A percentile compares a stretch with the other conserved stretches of the same genome.
These are phyloP conservation scores for Verticillium nonalfalfae DNA, from an alignment of 2,329 filamentous ascomycete species.

Conservation along the genomic window DNA sequence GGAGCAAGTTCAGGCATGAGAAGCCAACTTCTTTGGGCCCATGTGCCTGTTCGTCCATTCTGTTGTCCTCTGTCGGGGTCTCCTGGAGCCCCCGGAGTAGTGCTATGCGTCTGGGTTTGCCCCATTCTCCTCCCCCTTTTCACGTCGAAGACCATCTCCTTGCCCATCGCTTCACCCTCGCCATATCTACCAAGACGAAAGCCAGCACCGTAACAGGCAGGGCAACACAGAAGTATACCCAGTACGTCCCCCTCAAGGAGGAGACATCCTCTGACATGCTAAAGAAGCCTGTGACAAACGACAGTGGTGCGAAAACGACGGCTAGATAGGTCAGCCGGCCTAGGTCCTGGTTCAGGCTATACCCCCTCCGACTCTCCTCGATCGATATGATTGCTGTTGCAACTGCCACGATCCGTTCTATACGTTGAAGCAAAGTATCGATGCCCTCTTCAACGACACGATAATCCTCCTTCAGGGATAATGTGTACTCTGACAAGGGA, in stretches of 20 bases:
- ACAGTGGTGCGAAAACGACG: conserved; percentile 24
- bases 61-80: not conserved
- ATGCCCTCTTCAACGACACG: conserved; percentile 15
- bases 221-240: conserved; percentile 13
- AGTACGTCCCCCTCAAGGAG: conserved; percentile 12
- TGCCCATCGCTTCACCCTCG: not conserved
- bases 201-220: conserved; percentile 14
- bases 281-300: conserved; percentile 19
- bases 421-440: conserved; percentile 22
- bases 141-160: not conserved
- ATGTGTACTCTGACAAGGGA: conserved; percentile 4
- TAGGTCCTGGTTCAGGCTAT: conserved; percentile 21
- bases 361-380: conserved; percentile 18
- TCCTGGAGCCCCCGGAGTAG: not conserved
- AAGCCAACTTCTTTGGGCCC: not conserved
- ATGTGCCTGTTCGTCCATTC: not conserved
- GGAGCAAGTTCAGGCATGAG: not conserved
- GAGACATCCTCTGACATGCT: conserved; percentile 20
- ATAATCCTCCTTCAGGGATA: conserved; percentile 15
- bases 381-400: conserved; percentile 23
- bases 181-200: not conserved
- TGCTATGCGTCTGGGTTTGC: not conserved
- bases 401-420: conserved; percentile 22
- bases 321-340: conserved; percentile 23
- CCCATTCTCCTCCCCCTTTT: not conserved